phyloP scores from a whole-genome alignment of 1,284 basidiomycete genomes.

The Moesziomyces globuligerus region DNA sequence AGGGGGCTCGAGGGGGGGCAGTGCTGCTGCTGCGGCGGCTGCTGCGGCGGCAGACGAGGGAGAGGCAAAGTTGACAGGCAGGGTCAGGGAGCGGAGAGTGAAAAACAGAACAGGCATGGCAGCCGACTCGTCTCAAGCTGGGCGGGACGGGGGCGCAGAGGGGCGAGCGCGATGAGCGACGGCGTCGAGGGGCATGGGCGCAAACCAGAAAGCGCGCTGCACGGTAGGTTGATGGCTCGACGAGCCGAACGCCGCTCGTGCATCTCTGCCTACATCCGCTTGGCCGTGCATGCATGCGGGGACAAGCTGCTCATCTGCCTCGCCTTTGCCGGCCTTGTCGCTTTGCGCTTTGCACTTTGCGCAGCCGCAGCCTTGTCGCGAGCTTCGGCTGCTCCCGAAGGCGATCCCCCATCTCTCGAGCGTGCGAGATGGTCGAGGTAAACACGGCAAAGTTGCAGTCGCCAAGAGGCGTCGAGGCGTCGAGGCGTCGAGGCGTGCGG shows the following conservation, averaged over 20 bases:
- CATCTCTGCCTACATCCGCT: no score
- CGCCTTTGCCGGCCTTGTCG: no score
- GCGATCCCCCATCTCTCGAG: no score
- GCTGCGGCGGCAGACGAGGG: neutral
- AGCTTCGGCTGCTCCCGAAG: no score
- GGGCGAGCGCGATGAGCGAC: constrained; percentile 6
- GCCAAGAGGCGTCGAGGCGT: no score
- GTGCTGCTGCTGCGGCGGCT: constrained; percentile 1
- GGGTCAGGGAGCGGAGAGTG: constrained; percentile 14
- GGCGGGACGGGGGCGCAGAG: neutral
- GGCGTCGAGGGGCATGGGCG: neutral
- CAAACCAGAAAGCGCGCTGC: neutral
- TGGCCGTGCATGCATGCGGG: constrained; percentile 6
- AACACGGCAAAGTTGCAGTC: no score
- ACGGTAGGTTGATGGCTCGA: constrained; percentile 4
- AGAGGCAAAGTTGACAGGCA: constrained; percentile 11
- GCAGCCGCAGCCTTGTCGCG: no score
- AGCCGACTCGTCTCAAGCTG: neutral
- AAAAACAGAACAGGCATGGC: constrained; percentile 5
- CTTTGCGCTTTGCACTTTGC: no score
- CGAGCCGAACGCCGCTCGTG: constrained; percentile 9
- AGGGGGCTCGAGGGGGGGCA: neutral
- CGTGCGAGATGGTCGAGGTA: no score
- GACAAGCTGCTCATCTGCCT: neutral
- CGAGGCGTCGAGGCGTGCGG: no score